Evolutionary conservation across 192 early-diverging fungal species (phyloP), one percentile per base, ranked within the genome.

Genomic region (Thamnidium elegans): DNA sequence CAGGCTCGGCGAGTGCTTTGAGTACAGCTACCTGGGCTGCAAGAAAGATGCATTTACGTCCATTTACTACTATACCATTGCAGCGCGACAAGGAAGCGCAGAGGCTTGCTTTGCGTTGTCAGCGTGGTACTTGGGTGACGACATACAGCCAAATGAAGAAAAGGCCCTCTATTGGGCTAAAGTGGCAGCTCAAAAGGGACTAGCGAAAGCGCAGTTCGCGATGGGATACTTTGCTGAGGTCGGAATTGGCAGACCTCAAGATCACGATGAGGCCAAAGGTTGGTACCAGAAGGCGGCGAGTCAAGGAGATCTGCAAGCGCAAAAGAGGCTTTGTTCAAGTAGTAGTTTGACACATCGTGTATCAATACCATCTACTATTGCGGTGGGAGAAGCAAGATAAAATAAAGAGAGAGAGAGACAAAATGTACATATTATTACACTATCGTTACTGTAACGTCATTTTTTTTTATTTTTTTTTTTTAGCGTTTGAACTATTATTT

Each of bases 241-340:
- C 19, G 86, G 86, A 14, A 84, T 87, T 58, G 86, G 86, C 4
- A 4, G 13, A 48, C 3, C 17, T 0, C 6, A 48, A 48, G 15
- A 48, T 48, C 3, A 7, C 3, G 11, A 3, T 3, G n/a, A 47
- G n/a, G 15, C 15, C 4, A 76, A 74, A 66, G 67, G 70, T 34
- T 86, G 84, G 84, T 86, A 86, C 60, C 79, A 82, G 66, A 77
- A 81, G 44, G 90, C 90, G 0, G 83, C 88, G 1, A 76, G 67
- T 4, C 77, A 81, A 17, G 82, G 82, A 26, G 80, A 86, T 54
- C 71, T 69, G 58, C 71, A 82, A 32, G 84, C 84, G 11, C 67
- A 63, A 20, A 68, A 80, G 34, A 70, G 36, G n/a, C n/a, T n/a
- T n/a, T n/a, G n/a, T n/a, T n/a, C n/a, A n/a, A n/a, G n/a, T n/a